phyloP scores from a whole-genome alignment of 305 asterid species.

The Fraxinus paxiana region DNA sequence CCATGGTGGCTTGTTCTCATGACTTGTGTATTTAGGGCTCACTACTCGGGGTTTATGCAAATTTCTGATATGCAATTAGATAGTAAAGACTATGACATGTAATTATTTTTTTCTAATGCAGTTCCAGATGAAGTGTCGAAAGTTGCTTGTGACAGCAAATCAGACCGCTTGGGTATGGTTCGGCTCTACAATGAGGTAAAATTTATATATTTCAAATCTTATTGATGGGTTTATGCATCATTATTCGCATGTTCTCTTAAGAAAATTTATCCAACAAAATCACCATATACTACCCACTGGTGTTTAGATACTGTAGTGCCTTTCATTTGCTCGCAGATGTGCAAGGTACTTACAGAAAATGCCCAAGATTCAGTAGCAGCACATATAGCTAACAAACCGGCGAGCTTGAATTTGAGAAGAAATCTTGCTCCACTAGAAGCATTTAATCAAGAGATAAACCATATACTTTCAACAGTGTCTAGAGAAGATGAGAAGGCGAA shows the following conservation, averaged over 20 bases:
- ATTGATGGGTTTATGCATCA: neutral
- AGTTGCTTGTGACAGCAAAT: constrained; percentile 51
- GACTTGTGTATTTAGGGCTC: neutral
- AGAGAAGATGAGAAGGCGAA: constrained; percentile 18
- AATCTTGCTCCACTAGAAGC: constrained; percentile 45
- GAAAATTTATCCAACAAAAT: neutral
- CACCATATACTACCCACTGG: neutral
- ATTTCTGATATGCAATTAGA: neutral
- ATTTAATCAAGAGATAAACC: constrained; percentile 41
- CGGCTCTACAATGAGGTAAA: constrained; percentile 72
- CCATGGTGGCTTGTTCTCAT: neutral
- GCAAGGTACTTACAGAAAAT: constrained; percentile 44
- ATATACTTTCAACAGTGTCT: constrained; percentile 41
- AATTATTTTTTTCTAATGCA: constrained; percentile 31
- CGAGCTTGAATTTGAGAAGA: constrained; percentile 42
- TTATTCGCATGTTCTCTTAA: constrained; percentile 2
- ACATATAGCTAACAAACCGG: constrained; percentile 25
- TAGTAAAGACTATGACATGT: neutral
- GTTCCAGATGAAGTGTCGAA: constrained; percentile 60
- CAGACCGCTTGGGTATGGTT: constrained; percentile 60
- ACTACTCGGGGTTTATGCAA: neutral
- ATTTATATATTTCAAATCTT: neutral
- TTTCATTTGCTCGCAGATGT: constrained; percentile 42
- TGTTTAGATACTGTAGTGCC: neutral
- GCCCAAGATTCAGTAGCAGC: constrained; percentile 43